Percentiles rank a stretch among this genome's conserved stretches.
Evolutionary conservation across 257 asterid genomes (phyloP).

Genomic region (Gardenia jasminoides): DNA sequence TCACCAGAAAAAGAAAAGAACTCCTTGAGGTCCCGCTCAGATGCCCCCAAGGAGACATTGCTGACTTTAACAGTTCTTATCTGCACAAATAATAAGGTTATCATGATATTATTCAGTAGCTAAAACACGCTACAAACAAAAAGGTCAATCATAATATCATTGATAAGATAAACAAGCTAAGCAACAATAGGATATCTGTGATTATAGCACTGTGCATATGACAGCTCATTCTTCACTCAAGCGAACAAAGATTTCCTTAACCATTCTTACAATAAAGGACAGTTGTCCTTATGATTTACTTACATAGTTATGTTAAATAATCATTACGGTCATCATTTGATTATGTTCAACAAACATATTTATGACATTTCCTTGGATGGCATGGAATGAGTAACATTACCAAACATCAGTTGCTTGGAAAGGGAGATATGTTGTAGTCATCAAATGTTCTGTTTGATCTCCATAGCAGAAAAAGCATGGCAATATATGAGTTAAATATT

Average conservation of each 20-base stretch:
- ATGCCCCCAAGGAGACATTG: slow-evolving; percentile 84
- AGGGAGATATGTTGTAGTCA: not conserved
- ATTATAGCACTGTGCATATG: not conserved
- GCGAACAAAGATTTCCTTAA: too few relatives aligned
- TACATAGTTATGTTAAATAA: too few relatives aligned
- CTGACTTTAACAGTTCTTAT: slow-evolving; percentile 79
- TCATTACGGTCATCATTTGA: too few relatives aligned
- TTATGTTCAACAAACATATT: too few relatives aligned
- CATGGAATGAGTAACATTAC: not conserved
- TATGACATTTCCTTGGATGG: too few relatives aligned
- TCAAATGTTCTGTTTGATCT: not conserved
- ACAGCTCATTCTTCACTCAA: not conserved
- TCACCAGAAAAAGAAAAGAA: slow-evolving; percentile 96
- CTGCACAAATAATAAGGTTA: slow-evolving; percentile 31
- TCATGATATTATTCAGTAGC: not conserved
- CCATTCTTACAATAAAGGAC: not conserved
- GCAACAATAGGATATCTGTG: not conserved
- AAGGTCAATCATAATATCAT: not conserved
- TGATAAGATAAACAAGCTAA: not conserved
- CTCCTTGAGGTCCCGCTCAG: slow-evolving; percentile 76
- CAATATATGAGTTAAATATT: too few relatives aligned
- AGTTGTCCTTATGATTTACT: not conserved
- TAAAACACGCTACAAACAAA: not conserved
- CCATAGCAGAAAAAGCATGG: not conserved
- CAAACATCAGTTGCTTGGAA: not conserved